Conservation (phyloP, 2,329 filamentous ascomycete genomes). For the Beauveria sp. region DNA sequence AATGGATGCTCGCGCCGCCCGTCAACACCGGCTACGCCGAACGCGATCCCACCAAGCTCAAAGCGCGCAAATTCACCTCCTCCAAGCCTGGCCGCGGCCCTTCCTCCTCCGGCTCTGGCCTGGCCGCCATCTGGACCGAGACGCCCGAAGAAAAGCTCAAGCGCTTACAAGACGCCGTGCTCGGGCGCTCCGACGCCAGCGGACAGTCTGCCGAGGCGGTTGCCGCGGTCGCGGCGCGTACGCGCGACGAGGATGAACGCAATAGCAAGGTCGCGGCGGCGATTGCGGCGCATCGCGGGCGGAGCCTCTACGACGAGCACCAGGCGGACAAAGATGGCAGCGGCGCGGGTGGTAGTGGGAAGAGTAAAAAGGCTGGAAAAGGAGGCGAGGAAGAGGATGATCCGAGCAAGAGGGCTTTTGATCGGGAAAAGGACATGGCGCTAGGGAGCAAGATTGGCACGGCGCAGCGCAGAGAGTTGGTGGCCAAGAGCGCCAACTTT, state of each 20-base stretch:
- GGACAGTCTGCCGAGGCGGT: conserved; percentile 31
- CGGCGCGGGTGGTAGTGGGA: conserved; percentile 18
- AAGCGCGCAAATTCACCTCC: conserved; percentile 69
- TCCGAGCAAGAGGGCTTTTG: conserved; percentile 81
- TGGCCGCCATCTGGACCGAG: conserved; percentile 79
- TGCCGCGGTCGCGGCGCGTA: conserved; percentile 32
- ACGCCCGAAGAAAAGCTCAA: conserved; percentile 82
- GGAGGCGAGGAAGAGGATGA: conserved; percentile 65
- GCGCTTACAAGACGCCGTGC: conserved; percentile 70
- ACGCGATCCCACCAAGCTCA: conserved; percentile 77
- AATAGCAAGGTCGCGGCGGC: conserved; percentile 39
- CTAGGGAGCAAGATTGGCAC: conserved; percentile 63
- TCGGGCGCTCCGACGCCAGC: conserved; percentile 55
- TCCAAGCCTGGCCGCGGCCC: conserved; percentile 36
- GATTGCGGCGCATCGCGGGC: conserved; percentile 47
- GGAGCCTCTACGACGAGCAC: conserved; percentile 54
- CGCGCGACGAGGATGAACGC: conserved; percentile 48
- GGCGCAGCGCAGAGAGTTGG: conserved; percentile 67
- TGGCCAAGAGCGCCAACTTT: conserved; percentile 75
- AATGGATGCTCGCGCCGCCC: conserved; percentile 75
- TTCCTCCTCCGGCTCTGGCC: conserved; percentile 20
- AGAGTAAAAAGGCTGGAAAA: conserved; percentile 1
- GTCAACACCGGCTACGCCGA: conserved; percentile 46
- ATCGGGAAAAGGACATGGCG: conserved; percentile 90
- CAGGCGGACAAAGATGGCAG: conserved; percentile 25